phyloP scores from a whole-genome alignment of 805 yeast species.

The Wickerhamomyces queroliae region DNA sequence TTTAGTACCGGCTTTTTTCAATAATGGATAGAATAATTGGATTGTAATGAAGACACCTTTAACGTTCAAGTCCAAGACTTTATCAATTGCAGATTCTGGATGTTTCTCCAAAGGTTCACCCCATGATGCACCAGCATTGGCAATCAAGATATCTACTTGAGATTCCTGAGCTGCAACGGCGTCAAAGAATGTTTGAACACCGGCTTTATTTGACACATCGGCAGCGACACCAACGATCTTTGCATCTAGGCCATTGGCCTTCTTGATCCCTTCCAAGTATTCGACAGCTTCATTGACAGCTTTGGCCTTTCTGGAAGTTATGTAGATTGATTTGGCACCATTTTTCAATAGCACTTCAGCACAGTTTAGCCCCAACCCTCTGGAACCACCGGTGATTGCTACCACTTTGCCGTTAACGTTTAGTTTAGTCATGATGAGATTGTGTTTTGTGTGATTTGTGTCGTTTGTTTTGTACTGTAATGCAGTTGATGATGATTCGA shows the following conservation, averaged over 20 bases:
- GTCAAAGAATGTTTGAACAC: slow-evolving; percentile 37
- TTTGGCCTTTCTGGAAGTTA: slow-evolving; percentile 56
- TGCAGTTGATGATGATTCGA: too few species aligned
- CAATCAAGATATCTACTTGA: slow-evolving; percentile 56
- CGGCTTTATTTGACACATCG: slow-evolving; percentile 46
- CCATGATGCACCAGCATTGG: slow-evolving; percentile 82
- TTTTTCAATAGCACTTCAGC: slow-evolving; percentile 57
- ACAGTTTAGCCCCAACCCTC: slow-evolving; percentile 68
- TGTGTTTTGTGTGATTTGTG: too few species aligned
- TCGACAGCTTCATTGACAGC: slow-evolving; percentile 56
- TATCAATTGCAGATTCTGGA: slow-evolving; percentile 54
- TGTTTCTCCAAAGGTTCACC: slow-evolving; percentile 60
- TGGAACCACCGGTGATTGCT: slow-evolving; percentile 66
- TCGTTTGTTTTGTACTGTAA: too few species aligned
- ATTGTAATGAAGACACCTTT: slow-evolving; percentile 64
- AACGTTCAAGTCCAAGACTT: slow-evolving; percentile 58
- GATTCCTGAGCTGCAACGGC: slow-evolving; percentile 33
- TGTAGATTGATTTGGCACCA: slow-evolving; percentile 57
- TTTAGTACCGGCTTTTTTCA: slow-evolving; percentile 43
- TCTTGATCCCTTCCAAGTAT: slow-evolving; percentile 24
- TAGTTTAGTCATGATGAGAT: slow-evolving; percentile 21
- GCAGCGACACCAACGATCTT: slow-evolving; percentile 46
- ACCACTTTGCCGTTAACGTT: slow-evolving; percentile 57
- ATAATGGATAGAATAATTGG: slow-evolving; percentile 54
- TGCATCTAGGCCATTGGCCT: slow-evolving; percentile 21